Evolutionary conservation across 2,329 filamentous ascomycete species (phyloP), one percentile per base, ranked within the genome.

Genomic region (Rhynchosporium secalis): DNA sequence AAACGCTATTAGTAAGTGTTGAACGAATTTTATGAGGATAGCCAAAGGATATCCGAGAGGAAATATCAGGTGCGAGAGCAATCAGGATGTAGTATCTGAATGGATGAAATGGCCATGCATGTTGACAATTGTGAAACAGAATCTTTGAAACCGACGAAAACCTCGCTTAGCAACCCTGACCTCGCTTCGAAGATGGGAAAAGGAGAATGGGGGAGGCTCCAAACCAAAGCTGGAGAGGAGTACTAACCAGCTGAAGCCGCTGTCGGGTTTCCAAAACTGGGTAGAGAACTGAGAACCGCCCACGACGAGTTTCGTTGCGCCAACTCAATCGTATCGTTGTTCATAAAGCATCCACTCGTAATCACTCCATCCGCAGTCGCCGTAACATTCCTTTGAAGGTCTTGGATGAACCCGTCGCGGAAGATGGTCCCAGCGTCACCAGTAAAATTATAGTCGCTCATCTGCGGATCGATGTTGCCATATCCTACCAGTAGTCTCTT

Each of bases 401-500:
- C 73, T 31, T 76, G 73, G 3, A 86, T 72, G 31, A 80, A 81
- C 4, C 72, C 73, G 0, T 69, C 67, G 0, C 78, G 69, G 63
- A 89, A 89, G 4, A 89, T 80, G 4, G 74, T 76, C 8, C 74
- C 69, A 2, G 73, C 69, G 68, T 88, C 85, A n/a, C 69, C 75
- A 2, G 71, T 72, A n/a, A 82, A 77, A 66, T 87, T 78, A 69
- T 88, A 88, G 2, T 68, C 72, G 9, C 70, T 65, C 77, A 88
- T 81, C 60, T 87, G 82, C 2, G 82, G 74, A 70, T 86, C 85
- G 4, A 88, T 72, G 0, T 71, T 75, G 1, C 85, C 85, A 70
- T 83, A 86, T 43, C 80, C 79, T 8, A 83, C 72, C 2, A 89
- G 69, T 2, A 88, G 67, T 38, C 86, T 78, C 66, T 80, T 80